Base-by-base conservation (phyloP, 441 rosid species). In the Gossypium schwendimanii region DNA sequence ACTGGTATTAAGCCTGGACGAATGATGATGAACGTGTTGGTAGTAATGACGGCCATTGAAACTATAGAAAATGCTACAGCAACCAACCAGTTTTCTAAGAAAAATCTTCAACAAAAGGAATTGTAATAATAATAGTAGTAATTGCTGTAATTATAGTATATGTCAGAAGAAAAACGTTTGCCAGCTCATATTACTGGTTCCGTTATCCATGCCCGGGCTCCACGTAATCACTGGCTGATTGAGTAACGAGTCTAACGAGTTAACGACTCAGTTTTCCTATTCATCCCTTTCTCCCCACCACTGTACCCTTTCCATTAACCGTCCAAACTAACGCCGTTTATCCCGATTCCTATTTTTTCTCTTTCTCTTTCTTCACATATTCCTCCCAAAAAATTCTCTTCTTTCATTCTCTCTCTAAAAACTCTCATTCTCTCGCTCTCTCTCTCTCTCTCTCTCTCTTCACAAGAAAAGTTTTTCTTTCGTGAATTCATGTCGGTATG, bases 171-270 rank as follows among this genome's bases (percentile, higher is more conserved):
- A 3, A 58, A 24, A 15, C 12, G 87, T 84, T 83, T 70, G 84
- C 85, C 86, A 86, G 86, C 82, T 82, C 84, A 78, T 44, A 66
- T 50, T 47, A 15, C 76, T 75, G 71, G 70, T 58, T 66, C 73
- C 63, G 63, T 74, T 39, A 31, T 60, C 5, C 18, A 47, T 12
- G 49, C 20, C 15, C 2, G 26, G 26, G 24, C 0, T 33, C 59
- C 23, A 74, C 26, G 31, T 33, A 26, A 23, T 17, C 24, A 14
- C 9, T 33, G 9, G 41, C 41, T 33, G 41, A 6, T 21, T 57
- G 33, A 21, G 31, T 23, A 54, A 20, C 10, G 10, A 54, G 3
- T 12, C 0, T 24, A 45, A 65, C 68, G 28, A 18, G 21, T 24
- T 8, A 45, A 65, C 52, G 17, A 18, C 39, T 24, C 39, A 6